Percentiles rank a stretch among this genome's conserved stretches.
Evolutionary conservation across 2,329 filamentous ascomycete genomes (phyloP).

Genomic region (Phyllosticta capitalensis): DNA sequence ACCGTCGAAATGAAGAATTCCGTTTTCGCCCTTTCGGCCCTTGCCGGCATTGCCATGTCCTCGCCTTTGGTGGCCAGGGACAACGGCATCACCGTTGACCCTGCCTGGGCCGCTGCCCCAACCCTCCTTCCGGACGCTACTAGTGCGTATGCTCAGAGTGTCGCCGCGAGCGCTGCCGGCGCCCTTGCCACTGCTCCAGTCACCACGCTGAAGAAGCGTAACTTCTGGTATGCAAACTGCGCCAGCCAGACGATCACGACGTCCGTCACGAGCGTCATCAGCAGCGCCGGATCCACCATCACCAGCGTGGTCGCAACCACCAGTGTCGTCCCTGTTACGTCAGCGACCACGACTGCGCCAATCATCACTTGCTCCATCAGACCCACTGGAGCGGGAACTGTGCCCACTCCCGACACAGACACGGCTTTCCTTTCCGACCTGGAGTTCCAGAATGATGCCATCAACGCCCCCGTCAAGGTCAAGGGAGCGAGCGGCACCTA

Average conservation of each 20-base stretch:
- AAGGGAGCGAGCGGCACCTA: constrained; percentile 4
- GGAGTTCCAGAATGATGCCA: not conserved
- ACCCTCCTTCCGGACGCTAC: not conserved
- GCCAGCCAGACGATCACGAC: not conserved
- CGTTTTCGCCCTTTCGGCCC: constrained; percentile 4
- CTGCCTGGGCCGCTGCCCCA: not conserved
- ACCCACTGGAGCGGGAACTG: not conserved
- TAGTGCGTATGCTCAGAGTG: not conserved
- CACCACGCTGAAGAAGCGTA: constrained; percentile 2
- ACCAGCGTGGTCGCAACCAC: not conserved
- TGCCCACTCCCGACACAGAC: constrained; percentile 1
- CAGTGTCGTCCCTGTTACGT: not conserved
- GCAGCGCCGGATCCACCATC: not conserved
- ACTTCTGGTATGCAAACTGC: not conserved
- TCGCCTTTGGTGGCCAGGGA: not conserved
- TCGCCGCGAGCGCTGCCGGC: not conserved
- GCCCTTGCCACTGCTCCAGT: not conserved
- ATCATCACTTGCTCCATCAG: not conserved
- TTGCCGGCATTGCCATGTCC: constrained; percentile 4
- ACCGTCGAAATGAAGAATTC: constrained; percentile 7
- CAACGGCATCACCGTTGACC: constrained; percentile 1
- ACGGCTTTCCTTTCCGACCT: not conserved
- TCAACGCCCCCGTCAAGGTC: not conserved
- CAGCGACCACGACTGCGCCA: not conserved
- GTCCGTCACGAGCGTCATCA: not conserved